phyloP scores from a whole-genome alignment of 2,329 filamentous ascomycete species.

The Penicillium concentricum region DNA sequence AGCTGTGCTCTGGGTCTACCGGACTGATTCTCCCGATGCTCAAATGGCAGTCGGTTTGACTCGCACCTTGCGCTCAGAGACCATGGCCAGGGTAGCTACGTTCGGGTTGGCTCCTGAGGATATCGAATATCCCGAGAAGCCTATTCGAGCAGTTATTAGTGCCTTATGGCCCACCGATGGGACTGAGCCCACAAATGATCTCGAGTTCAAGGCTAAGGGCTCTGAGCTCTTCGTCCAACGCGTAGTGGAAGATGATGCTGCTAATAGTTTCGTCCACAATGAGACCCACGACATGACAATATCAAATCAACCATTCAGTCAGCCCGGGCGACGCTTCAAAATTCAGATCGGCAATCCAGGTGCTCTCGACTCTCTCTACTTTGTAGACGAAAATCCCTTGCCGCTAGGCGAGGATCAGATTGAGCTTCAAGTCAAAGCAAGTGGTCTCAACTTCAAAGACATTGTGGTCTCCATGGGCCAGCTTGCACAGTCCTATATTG shows the following conservation, averaged over 20 bases:
- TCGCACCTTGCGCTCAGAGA: constrained; percentile 27
- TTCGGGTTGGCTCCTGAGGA: constrained; percentile 22
- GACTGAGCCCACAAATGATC: constrained; percentile 13
- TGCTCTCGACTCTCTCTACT: constrained; percentile 26
- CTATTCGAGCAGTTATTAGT: constrained; percentile 15
- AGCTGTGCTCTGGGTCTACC: constrained; percentile 27
- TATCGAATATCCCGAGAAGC: constrained; percentile 7
- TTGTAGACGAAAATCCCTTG: constrained; percentile 19
- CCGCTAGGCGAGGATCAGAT: constrained; percentile 26
- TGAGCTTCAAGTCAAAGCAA: constrained; percentile 38
- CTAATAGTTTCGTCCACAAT: constrained; percentile 25
- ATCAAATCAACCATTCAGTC: constrained; percentile 23
- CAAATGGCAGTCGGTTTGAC: constrained; percentile 30
- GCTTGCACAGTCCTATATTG: constrained; percentile 28
- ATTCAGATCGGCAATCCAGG: constrained; percentile 23
- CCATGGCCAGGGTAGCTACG: constrained; percentile 22
- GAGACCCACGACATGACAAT: constrained; percentile 25
- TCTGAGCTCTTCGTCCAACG: constrained; percentile 22
- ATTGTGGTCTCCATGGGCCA: constrained; percentile 39
- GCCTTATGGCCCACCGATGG: constrained; percentile 19
- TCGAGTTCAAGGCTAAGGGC: constrained; percentile 23
- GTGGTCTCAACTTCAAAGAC: constrained; percentile 39
- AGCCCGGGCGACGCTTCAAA: constrained; percentile 22
- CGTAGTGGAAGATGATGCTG: constrained; percentile 16
- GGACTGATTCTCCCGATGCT: constrained; percentile 20